Conservation (phyloP, 1,284 basidiomycete genomes). For the Neonothopanus nambi region DNA sequence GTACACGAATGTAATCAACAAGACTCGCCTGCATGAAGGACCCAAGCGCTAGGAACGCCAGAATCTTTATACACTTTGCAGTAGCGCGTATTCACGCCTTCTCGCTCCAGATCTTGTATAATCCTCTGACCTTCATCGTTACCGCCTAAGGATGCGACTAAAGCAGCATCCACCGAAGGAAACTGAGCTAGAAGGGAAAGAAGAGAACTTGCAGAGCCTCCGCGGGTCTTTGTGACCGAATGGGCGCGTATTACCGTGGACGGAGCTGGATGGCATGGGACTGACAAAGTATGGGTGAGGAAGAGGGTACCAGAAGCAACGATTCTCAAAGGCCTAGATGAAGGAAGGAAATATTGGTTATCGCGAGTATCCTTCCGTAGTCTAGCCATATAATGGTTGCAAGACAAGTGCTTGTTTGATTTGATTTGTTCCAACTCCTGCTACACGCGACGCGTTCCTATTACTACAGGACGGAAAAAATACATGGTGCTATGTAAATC, state of each 20-base stretch:
- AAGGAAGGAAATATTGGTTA: not conserved
- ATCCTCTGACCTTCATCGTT: conserved; percentile 67
- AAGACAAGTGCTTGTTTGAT: no score
- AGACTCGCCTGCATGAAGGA: conserved; percentile 64
- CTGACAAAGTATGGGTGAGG: conserved; percentile 64
- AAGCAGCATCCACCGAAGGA: conserved; percentile 59
- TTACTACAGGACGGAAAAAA: no score
- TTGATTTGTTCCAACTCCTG: not conserved
- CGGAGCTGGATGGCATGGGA: conserved; percentile 63
- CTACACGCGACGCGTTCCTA: no score
- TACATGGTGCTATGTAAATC: not conserved
- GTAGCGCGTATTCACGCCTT: conserved; percentile 67
- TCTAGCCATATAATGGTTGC: conserved; percentile 8
- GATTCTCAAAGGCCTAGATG: conserved; percentile 56
- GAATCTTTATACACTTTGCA: conserved; percentile 72
- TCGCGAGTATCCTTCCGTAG: conserved; percentile 14
- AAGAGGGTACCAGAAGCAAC: conserved; percentile 79
- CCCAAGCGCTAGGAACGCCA: conserved; percentile 80
- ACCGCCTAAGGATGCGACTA: conserved; percentile 74
- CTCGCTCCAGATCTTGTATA: conserved; percentile 61
- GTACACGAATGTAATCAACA: conserved; percentile 1
- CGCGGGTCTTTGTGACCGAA: conserved; percentile 62
- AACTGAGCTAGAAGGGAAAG: conserved; percentile 75
- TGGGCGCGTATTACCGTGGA: conserved; percentile 64
- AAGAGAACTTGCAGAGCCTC: conserved; percentile 70